Conservation (phyloP, 371 early-diverging fungal genomes). For the Rhizopus sp. region DNA sequence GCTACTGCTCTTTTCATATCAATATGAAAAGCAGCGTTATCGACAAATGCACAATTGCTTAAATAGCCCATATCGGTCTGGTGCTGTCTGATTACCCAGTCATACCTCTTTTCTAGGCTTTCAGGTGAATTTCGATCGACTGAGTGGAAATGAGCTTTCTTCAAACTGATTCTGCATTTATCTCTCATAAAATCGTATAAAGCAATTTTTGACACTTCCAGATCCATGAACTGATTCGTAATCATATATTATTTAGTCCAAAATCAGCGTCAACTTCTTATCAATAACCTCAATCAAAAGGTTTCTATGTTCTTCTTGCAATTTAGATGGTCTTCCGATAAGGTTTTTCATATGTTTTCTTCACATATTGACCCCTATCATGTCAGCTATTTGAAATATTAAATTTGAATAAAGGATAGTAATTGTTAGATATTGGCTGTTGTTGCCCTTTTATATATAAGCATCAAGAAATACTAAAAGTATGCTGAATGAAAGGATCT, state of each 20-base stretch:
- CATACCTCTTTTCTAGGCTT: slow-evolving; percentile 8
- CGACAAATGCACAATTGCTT: slow-evolving; percentile 14
- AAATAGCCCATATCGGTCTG: slow-evolving; percentile 13
- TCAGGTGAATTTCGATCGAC: neutral
- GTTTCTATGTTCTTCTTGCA: slow-evolving; percentile 11
- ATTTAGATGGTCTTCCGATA: slow-evolving; percentile 15
- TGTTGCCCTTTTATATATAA: no score
- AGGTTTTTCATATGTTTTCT: no score
- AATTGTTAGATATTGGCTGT: no score
- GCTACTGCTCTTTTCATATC: slow-evolving; percentile 7
- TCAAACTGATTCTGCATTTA: slow-evolving; percentile 10
- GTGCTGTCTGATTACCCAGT: slow-evolving; percentile 4
- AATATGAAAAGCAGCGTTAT: slow-evolving; percentile 14
- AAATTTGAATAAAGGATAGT: no score
- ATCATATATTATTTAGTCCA: neutral
- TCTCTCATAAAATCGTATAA: slow-evolving; percentile 9
- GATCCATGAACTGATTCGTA: slow-evolving; percentile 1
- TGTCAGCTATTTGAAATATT: no score
- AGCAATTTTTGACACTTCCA: slow-evolving; percentile 3
- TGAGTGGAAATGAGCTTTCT: slow-evolving; percentile 10
- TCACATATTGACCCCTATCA: no score
- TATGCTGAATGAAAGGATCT: no score
- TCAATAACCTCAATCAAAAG: slow-evolving; percentile 10
- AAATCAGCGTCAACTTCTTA: neutral
- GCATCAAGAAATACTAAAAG: no score